Base-by-base conservation (phyloP, 2,329 filamentous ascomycete species). In the Ascosphaera apis region DNA sequence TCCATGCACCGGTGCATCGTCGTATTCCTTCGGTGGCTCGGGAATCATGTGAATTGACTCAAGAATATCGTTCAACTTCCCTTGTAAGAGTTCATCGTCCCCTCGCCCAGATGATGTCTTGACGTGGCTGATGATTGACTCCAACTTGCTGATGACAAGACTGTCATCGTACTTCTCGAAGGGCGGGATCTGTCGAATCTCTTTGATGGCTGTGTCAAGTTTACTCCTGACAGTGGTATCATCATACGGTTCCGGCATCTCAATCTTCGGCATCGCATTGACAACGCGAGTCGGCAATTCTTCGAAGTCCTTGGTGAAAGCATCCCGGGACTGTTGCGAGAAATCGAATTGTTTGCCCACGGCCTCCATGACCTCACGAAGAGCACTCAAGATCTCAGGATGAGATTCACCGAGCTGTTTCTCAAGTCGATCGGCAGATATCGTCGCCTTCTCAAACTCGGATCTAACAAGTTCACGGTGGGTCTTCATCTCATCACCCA, bases 291-390 rank as follows among this genome's bases (percentile, higher is more conserved):
- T n/a, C n/a, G n/a, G n/a, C n/a, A n/a, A n/a, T n/a, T n/a, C n/a
- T n/a, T n/a, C n/a, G n/a, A 62, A 52, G 37, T 63, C 65, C 8
- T 65, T 63, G 48, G 69, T 72, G 37, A 71, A 58, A 37, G 77
- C 70, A 37, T 72, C 62, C 1, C 63, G 58, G 0, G 74, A 67
- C 32, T 68, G 65, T 54, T 84, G 82, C 11, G 82, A 78, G 49
- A 91, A 80, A 45, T 91, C 82, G 47, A 78, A 92, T 51, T 95
- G 84, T 50, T 91, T 71, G 16, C 72, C 76, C 37, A 92, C 79
- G 16, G 91, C 65, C 5, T 72, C 63, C 28, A 91, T 65, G n/a
- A 95, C 72, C 47, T 93, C 80, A 46, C 82, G 77, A 43, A 98
- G 70, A 0, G 79, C 71, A 36, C 86, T 75, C 39, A 93, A 67